Evolutionary conservation across 2,329 filamentous ascomycete genomes (phyloP).

Genomic region (Claviceps humidiphila): DNA sequence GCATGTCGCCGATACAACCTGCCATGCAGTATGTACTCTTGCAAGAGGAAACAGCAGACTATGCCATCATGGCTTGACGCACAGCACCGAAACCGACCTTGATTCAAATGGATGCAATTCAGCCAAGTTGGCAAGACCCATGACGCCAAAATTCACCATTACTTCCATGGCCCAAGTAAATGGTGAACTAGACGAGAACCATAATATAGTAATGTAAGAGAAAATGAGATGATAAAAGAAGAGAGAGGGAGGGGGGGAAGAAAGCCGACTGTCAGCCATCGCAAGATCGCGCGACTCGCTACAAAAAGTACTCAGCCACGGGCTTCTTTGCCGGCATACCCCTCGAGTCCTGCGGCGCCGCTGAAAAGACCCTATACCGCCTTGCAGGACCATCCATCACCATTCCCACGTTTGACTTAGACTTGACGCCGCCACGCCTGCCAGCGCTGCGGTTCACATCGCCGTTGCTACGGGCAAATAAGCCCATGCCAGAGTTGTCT

Average conservation of each 20-base stretch:
- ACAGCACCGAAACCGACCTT: too few species aligned
- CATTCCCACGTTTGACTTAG: constrained; percentile 29
- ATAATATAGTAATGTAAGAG: too few species aligned
- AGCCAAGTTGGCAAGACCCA: too few species aligned
- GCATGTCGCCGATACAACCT: too few species aligned
- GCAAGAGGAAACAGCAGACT: neutral
- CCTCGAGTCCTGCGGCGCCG: constrained; percentile 85
- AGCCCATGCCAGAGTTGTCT: constrained; percentile 61
- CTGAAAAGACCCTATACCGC: constrained; percentile 89
- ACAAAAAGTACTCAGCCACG: constrained; percentile 91
- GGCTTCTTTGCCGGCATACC: constrained; percentile 99
- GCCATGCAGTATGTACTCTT: too few species aligned
- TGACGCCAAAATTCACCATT: too few species aligned
- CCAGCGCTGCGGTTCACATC: constrained; percentile 48
- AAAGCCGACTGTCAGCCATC: neutral
- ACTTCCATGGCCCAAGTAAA: too few species aligned
- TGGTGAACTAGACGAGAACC: too few species aligned
- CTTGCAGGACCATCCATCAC: constrained; percentile 60
- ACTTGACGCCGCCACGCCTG: constrained; percentile 35
- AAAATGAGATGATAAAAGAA: neutral
- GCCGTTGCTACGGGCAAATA: constrained; percentile 58
- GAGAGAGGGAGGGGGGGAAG: neutral
- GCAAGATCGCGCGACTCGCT: constrained; percentile 7
- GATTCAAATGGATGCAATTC: too few species aligned
- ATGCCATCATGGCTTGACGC: neutral